A percentile compares a stretch with the other conserved stretches of the same genome.
Evolutionary conservation across 345 rosid species (phyloP).

Genomic region (Eucalyptus microcorys): DNA sequence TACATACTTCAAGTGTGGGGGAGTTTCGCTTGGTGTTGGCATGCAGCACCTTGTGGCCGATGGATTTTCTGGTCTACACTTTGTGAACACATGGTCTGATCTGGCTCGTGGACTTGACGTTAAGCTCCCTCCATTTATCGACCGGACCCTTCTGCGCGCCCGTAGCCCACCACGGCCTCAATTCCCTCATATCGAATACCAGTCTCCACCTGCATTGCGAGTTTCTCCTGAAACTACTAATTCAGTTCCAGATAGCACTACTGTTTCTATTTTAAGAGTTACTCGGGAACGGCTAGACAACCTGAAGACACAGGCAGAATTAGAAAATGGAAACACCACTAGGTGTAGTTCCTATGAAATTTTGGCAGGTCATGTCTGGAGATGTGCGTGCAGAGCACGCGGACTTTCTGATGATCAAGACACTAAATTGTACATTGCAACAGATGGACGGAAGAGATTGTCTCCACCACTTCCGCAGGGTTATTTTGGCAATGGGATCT

Average conservation of each 20-base stretch:
- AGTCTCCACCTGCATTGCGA: not conserved
- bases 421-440: constrained; percentile 63
- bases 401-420: constrained; percentile 56
- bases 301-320: constrained; percentile 57
- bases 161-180: constrained; percentile 73
- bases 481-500: constrained; percentile 81
- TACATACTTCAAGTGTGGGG: not conserved
- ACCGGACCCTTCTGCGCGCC: constrained; percentile 72
- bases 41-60: not conserved
- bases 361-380: constrained; percentile 90
- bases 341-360: constrained; percentile 69
- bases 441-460: constrained; percentile 71
- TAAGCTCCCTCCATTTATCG: constrained; percentile 65
- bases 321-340: constrained; percentile 47
- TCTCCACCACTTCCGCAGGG: constrained; percentile 69
- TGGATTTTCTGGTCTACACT: constrained; percentile 51
- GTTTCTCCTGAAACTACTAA: not conserved
- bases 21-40: constrained; percentile 70
- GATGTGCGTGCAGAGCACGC: constrained; percentile 60
- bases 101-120: constrained; percentile 84
- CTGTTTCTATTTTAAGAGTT: constrained; percentile 53
- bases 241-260: constrained; percentile 19
- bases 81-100: constrained; percentile 93
- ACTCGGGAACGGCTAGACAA: constrained; percentile 35
- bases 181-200: constrained; percentile 61